Evolutionary conservation across 1,284 basidiomycete species (phyloP).

Genomic region (Sutorius eximius): DNA sequence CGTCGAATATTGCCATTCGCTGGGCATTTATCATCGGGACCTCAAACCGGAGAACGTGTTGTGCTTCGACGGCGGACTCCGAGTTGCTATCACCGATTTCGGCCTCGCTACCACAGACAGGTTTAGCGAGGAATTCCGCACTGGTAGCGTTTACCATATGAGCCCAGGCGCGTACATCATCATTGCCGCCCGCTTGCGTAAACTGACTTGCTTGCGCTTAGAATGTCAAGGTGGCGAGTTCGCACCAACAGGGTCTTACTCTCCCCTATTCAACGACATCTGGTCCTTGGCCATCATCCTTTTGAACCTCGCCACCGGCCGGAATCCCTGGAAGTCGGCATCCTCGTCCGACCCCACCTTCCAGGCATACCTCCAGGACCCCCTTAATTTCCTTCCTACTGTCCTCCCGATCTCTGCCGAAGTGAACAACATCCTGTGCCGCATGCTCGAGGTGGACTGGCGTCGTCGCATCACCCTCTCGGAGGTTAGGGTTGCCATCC

Average conservation of each 20-base stretch:
- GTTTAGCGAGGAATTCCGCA: constrained; percentile 89
- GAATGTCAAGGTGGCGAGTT: constrained; percentile 92
- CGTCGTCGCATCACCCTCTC: constrained; percentile 65
- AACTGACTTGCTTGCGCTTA: constrained; percentile 29
- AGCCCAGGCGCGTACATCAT: constrained; percentile 71
- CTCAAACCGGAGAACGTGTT: constrained; percentile 98
- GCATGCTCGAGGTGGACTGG: constrained; percentile 76
- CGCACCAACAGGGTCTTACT: constrained; percentile 71
- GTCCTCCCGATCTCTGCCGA: constrained; percentile 75
- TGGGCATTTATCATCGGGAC: constrained; percentile 96
- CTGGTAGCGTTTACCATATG: constrained; percentile 96
- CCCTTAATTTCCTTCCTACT: constrained; percentile 63
- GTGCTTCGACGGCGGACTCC: constrained; percentile 78
- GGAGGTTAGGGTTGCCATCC: constrained; percentile 71
- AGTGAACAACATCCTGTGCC: constrained; percentile 64
- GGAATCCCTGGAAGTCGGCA: constrained; percentile 99
- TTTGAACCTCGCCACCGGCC: constrained; percentile 92
- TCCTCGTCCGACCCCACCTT: constrained; percentile 74
- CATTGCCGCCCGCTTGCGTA: constrained; percentile 2
- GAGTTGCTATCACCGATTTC: constrained; percentile 93
- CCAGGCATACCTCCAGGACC: constrained; percentile 70
- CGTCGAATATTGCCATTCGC: constrained; percentile 84
- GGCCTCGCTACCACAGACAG: constrained; percentile 93
- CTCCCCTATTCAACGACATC: constrained; percentile 88
- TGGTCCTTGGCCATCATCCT: constrained; percentile 98